Evolutionary conservation across 805 yeast species (phyloP).

Genomic region (Hemisphaericaspora nanyangensis): DNA sequence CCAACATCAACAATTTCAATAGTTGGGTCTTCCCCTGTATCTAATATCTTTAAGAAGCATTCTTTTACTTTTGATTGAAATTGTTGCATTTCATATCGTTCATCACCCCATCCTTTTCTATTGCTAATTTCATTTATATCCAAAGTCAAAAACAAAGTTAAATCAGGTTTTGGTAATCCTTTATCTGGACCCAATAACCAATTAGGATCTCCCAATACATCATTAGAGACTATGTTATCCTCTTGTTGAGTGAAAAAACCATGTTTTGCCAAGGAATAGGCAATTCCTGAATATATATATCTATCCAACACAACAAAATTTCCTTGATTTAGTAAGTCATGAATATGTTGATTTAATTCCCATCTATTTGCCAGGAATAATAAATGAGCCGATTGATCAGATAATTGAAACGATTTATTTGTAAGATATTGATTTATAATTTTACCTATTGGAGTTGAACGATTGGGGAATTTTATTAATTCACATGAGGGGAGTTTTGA

Average conservation of each 20-base stretch:
- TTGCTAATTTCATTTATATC: constrained; percentile 37
- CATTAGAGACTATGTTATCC: constrained; percentile 3
- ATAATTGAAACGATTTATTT: constrained; percentile 44
- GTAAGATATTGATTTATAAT: constrained; percentile 72
- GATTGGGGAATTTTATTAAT: constrained; percentile 79
- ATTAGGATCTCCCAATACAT: constrained; percentile 39
- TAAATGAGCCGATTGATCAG: constrained; percentile 81
- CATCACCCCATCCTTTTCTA: constrained; percentile 90
- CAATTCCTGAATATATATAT: constrained; percentile 89
- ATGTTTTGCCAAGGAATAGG: constrained; percentile 84
- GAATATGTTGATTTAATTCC: constrained; percentile 63
- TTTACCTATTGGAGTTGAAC: constrained; percentile 77
- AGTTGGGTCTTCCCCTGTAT: constrained; percentile 20
- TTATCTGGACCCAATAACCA: constrained; percentile 84
- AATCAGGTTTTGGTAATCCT: constrained; percentile 85
- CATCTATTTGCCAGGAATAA: constrained; percentile 92
- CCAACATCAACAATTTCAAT: constrained; percentile 56
- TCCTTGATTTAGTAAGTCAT: constrained; percentile 47
- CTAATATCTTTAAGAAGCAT: constrained; percentile 51
- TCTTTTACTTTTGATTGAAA: constrained; percentile 72
- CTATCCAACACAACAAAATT: constrained; percentile 70
- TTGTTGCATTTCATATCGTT: constrained; percentile 73
- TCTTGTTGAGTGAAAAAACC: constrained; percentile 24
- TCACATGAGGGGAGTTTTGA: constrained; percentile 17
- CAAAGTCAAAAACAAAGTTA: constrained; percentile 71